Conservation (phyloP, 2,329 filamentous ascomycete genomes). For the Colletotrichum orbiculare region DNA sequence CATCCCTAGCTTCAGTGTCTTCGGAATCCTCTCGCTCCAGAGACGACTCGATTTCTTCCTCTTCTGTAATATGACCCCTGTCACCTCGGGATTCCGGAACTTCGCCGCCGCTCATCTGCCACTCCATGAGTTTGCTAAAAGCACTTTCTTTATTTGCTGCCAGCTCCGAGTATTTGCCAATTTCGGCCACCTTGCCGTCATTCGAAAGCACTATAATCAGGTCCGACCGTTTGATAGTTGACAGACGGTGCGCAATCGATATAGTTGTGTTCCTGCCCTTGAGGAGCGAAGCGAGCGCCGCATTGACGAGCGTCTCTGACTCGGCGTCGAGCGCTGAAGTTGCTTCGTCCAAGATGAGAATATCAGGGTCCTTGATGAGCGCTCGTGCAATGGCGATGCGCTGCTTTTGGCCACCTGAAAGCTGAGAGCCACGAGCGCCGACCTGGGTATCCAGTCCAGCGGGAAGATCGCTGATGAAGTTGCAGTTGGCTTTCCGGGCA, state of each 20-base stretch:
- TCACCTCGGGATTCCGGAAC: conserved; percentile 51
- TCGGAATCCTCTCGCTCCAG: conserved; percentile 53
- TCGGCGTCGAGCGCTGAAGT: conserved; percentile 97
- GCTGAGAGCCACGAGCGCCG: conserved; percentile 89
- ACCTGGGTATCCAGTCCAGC: conserved; percentile 95
- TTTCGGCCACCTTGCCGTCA: conserved; percentile 90
- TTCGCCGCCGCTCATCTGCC: conserved; percentile 94
- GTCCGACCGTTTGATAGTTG: conserved; percentile 96
- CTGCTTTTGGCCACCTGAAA: conserved; percentile 97
- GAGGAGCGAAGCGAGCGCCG: conserved; percentile 83
- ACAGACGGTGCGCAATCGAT: conserved; percentile 94
- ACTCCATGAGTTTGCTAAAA: conserved; percentile 97
- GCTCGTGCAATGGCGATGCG: conserved; percentile 96
- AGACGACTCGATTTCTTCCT: conserved; percentile 63
- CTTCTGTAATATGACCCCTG: conserved; percentile 58
- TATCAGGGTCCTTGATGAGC: conserved; percentile 94
- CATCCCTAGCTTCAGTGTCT: conserved; percentile 38
- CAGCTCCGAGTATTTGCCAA: conserved; percentile 84
- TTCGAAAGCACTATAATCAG: conserved; percentile 90
- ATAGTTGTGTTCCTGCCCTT: conserved; percentile 94
- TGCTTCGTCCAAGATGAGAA: conserved; percentile 95
- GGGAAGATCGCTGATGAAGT: conserved; percentile 96
- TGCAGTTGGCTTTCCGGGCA: conserved; percentile 92
- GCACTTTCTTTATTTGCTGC: conserved; percentile 80
- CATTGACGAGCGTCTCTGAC: conserved; percentile 95